Percentiles rank a stretch among this genome's conserved stretches.
Conservation (phyloP, 2,329 filamentous ascomycete species). For the Bipolaris victoriae region DNA sequence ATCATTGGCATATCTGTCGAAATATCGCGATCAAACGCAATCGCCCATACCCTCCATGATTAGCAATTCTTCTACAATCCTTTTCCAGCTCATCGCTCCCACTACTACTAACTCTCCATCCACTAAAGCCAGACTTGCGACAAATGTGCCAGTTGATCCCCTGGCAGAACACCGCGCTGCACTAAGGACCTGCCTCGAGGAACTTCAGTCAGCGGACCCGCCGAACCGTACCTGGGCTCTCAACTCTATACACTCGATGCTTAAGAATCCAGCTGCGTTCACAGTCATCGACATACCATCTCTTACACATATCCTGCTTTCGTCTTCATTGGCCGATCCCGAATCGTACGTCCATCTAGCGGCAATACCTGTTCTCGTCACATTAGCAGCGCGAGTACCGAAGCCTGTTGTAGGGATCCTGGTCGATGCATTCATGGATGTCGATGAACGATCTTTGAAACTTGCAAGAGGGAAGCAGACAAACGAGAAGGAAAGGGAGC, state of each 20-base stretch:
- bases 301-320: slow-evolving; percentile 67
- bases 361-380: slow-evolving; percentile 69
- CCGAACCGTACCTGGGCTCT: slow-evolving; percentile 49
- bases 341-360: slow-evolving; percentile 76
- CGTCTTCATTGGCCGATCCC: slow-evolving; percentile 66
- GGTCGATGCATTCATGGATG: slow-evolving; percentile 71
- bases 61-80: slow-evolving; percentile 33
- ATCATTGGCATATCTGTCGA: slow-evolving; percentile 34
- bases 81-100: slow-evolving; percentile 60
- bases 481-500: slow-evolving; percentile 33
- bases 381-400: slow-evolving; percentile 67
- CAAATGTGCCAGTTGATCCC: slow-evolving; percentile 45
- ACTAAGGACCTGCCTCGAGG: slow-evolving; percentile 30
- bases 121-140: slow-evolving; percentile 41
- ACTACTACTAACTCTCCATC: slow-evolving; percentile 57
- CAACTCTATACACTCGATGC: slow-evolving; percentile 51
- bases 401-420: slow-evolving; percentile 67
- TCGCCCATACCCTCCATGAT: slow-evolving; percentile 26
- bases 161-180: slow-evolving; percentile 53
- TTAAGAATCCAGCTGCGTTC: slow-evolving; percentile 57
- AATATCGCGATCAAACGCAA: slow-evolving; percentile 7
- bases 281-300: slow-evolving; percentile 70
- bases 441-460: slow-evolving; percentile 54
- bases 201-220: slow-evolving; percentile 44
- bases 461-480: slow-evolving; percentile 21